Base-by-base conservation (phyloP, 73 alveolate genomes). In the Paramecium octaurelia region DNA sequence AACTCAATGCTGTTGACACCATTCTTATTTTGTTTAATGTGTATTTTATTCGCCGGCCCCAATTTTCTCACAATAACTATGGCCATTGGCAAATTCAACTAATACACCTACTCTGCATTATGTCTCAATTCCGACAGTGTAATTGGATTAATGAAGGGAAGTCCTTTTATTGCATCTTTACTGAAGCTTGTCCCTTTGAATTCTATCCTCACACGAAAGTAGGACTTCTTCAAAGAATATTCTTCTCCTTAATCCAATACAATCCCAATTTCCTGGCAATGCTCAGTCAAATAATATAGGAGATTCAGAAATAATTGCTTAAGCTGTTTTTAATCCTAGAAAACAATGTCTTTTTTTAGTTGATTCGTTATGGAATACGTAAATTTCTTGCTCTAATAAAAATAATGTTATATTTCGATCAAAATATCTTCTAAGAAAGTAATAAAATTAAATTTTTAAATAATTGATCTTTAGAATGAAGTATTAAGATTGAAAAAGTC, bases 401-500 rank as follows among this genome's bases (percentile, higher is more conserved):
- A 64, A 11, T 64, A 64, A 31, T 20, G 9, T 18, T 27, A 8
- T 10, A 64, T 34, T 64, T 64, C 84, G 4, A 6, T 31, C 27
- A 64, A 64, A 64, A 64, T 64, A 8, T 27, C 46, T 64, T 64
- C 84, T 27, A 64, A 12, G 24, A 64, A 64, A 23, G 12, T 6
- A 3, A 27, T 64, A 18, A 64, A 31, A 64, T 64, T 14, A n/a
- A 64, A 64, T 64, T 64, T 27, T 64, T 64, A 10, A 12, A 64
- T 64, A 12, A 64, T 64, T 3, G 84, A 27, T 64, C 84, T 64
- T 64, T 64, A 64, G 24, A 64, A 64, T 2, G 84, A 12, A 31
- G 84, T 23, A 64, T 64, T 64, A 64, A 64, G 84, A 64, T 64
- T 64, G 10, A 64, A 64, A 64, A 64, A 64, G 24, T 64, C 84